These are phyloP conservation scores for Marasmius fiardii DNA, from an alignment of 1,284 basidiomycete genomes.

Conservation along the genomic window DNA sequence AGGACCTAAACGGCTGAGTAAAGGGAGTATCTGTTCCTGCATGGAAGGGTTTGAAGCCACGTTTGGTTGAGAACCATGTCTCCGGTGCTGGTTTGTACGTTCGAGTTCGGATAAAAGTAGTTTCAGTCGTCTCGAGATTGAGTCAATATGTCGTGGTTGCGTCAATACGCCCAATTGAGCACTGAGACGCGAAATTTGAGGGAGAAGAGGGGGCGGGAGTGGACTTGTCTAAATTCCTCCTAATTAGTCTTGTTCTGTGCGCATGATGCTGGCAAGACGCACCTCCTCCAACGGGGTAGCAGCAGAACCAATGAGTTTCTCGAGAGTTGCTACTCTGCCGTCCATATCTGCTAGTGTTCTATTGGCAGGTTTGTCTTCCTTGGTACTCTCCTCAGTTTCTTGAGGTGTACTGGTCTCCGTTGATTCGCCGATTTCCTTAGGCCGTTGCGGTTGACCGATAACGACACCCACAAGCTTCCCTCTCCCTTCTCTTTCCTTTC, in stretches of 20 bases:
- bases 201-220: conserved; percentile 77
- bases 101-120: conserved; percentile 92
- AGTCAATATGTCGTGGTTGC: conserved; percentile 95
- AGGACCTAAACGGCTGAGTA: conserved; percentile 83
- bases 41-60: conserved; percentile 34
- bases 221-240: conserved; percentile 45
- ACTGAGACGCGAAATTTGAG: conserved; percentile 80
- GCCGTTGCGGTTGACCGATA: conserved; percentile 37
- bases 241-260: neutral
- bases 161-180: conserved; percentile 86
- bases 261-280: conserved; percentile 8
- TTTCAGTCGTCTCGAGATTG: conserved; percentile 93
- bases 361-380: conserved; percentile 35
- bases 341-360: conserved; percentile 69
- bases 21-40: conserved; percentile 67
- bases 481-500: conserved; percentile 61
- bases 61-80: conserved; percentile 35
- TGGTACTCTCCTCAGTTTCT: conserved; percentile 10
- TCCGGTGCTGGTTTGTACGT: conserved; percentile 50
- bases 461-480: conserved; percentile 63
- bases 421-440: conserved; percentile 12
- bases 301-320: conserved; percentile 76
- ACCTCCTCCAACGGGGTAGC: conserved; percentile 74
- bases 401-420: conserved; percentile 10
- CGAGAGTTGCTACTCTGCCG: conserved; percentile 73